Percentiles rank a stretch among this genome's conserved stretches.
Evolutionary conservation across 2,329 filamentous ascomycete species (phyloP).

Genomic region (Fusarium bactridioides): DNA sequence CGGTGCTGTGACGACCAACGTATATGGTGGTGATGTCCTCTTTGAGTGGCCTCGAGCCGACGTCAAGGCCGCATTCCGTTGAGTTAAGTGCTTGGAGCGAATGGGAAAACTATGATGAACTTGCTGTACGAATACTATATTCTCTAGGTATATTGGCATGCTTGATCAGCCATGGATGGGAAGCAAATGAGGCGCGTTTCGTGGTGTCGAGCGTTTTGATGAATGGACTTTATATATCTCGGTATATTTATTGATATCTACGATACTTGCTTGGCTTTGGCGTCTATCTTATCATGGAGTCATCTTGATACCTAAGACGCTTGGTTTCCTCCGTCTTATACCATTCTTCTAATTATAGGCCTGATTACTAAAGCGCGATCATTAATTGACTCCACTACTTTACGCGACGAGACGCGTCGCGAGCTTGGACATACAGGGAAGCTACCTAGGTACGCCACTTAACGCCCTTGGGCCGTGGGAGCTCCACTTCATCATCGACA

Average conservation of each 20-base stretch:
- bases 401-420: conserved; percentile 40
- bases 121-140: conserved; percentile 28
- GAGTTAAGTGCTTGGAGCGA: conserved; percentile 5
- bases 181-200: conserved; percentile 24
- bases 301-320: background rate
- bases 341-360: conserved; percentile 7
- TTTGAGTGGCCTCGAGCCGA: conserved; percentile 73
- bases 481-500: conserved; percentile 31
- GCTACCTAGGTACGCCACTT: conserved; percentile 30
- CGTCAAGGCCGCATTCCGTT: conserved; percentile 66
- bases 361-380: background rate
- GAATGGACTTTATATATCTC: conserved; percentile 18
- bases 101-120: conserved; percentile 31
- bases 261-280: background rate
- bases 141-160: conserved; percentile 10
- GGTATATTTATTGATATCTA: conserved; percentile 8
- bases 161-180: conserved; percentile 13
- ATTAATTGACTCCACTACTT: conserved; percentile 5
- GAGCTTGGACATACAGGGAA: background rate
- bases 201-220: conserved; percentile 7
- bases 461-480: conserved; percentile 10
- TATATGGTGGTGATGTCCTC: conserved; percentile 70
- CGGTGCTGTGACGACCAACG: conserved; percentile 65
- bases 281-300: background rate
- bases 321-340: background rate